A percentile compares a stretch with the other conserved stretches of the same genome.
These are phyloP conservation scores for Candida pseudofarinosa DNA, from an alignment of 805 yeast genomes.

Conservation along the genomic window DNA sequence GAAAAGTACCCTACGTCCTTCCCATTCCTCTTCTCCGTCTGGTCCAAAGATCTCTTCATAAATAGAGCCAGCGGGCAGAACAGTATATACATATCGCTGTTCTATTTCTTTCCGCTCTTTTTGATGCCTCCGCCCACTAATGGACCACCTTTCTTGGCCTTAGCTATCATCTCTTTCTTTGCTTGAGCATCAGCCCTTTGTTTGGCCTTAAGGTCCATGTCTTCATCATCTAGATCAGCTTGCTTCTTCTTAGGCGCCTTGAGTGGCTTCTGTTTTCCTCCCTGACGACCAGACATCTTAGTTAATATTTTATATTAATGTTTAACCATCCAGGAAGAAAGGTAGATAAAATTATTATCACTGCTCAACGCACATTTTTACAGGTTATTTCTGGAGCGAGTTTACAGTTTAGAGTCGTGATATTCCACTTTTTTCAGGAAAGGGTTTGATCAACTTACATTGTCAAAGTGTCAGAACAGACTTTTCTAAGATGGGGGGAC, in stretches of 20 bases:
- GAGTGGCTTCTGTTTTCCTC: conserved; percentile 92
- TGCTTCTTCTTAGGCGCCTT: conserved; percentile 80
- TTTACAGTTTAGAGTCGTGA: neutral
- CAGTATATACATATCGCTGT: no score
- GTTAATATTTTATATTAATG: neutral
- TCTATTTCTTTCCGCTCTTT: conserved; percentile 60
- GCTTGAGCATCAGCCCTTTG: conserved; percentile 95
- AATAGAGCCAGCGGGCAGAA: no score
- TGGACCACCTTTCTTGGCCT: conserved; percentile 89
- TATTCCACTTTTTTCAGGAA: neutral
- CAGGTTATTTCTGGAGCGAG: neutral
- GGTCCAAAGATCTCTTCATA: no score
- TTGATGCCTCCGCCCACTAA: conserved; percentile 92
- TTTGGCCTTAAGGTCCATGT: conserved; percentile 84
- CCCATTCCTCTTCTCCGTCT: no score
- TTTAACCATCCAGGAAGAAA: neutral
- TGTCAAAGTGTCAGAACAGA: neutral
- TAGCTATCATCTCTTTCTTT: conserved; percentile 81
- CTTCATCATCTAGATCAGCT: conserved; percentile 81
- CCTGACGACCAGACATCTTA: conserved; percentile 91
- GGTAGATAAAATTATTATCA: neutral
- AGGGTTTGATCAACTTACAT: neutral
- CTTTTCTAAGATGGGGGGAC: conserved; percentile 25
- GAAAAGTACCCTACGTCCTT: no score
- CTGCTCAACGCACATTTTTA: neutral